Evolutionary conservation across 176 grass and related monocot species (phyloP).

Genomic region (Bromus sterilis): DNA sequence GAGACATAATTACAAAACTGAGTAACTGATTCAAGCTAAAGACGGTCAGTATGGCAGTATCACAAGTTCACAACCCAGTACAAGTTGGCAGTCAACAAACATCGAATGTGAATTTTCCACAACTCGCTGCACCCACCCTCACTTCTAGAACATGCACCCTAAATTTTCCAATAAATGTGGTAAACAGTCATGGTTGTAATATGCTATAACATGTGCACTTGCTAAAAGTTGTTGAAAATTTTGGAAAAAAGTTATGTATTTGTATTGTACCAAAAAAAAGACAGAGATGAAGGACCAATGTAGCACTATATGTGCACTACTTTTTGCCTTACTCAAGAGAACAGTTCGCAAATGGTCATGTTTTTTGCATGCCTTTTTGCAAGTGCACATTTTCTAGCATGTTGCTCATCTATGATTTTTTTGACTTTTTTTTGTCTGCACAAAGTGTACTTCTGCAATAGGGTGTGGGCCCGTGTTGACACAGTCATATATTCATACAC

Average conservation of each 20-base stretch:
- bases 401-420: neutral
- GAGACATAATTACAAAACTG: neutral
- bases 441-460: neutral
- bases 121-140: neutral
- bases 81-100: neutral
- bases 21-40: neutral
- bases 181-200: neutral
- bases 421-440: neutral
- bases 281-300: neutral
- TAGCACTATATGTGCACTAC: neutral
- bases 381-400: neutral
- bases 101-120: neutral
- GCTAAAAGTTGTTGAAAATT: neutral
- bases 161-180: neutral
- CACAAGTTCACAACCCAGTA: neutral
- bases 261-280: neutral
- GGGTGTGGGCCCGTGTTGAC: neutral
- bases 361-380: neutral
- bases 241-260: neutral
- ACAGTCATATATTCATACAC: neutral
- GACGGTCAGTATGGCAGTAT: neutral
- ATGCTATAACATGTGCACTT: neutral
- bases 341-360: neutral
- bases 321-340: neutral
- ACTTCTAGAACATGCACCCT: neutral